A percentile compares a stretch with the other conserved stretches of the same genome.
These are phyloP conservation scores for Coniella lustricola DNA, from an alignment of 2,329 filamentous ascomycete species.

Conservation along the genomic window DNA sequence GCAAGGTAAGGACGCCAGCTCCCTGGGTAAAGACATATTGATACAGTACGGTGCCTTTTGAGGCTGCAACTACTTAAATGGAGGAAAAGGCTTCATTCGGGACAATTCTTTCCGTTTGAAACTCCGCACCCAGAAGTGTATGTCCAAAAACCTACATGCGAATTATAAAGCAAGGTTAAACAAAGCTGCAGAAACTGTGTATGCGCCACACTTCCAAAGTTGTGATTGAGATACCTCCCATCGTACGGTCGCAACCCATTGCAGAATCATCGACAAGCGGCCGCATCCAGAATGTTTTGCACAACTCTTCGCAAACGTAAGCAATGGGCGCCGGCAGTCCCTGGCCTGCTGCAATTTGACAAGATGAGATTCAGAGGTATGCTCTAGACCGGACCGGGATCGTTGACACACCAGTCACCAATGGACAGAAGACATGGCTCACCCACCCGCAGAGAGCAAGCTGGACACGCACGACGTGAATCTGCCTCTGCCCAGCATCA, in stretches of 20 bases:
- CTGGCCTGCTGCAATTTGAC: constrained; percentile 21
- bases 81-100: too few relatives aligned
- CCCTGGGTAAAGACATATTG: too few relatives aligned
- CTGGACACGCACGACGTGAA: constrained; percentile 40
- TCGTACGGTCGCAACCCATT: too few relatives aligned
- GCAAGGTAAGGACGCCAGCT: too few relatives aligned
- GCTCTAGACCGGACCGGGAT: too few relatives aligned
- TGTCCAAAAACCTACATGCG: not conserved
- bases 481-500: constrained; percentile 25
- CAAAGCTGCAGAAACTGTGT: not conserved
- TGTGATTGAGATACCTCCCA: too few relatives aligned
- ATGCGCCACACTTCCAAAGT: too few relatives aligned
- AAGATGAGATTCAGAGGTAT: constrained; percentile 21
- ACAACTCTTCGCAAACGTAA: constrained; percentile 31
- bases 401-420: not conserved
- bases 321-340: constrained; percentile 28
- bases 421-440: not conserved
- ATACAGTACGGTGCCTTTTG: too few relatives aligned
- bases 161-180: not conserved
- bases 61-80: too few relatives aligned
- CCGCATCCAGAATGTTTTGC: constrained; percentile 28
- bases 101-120: too few relatives aligned
- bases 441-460: constrained; percentile 29
- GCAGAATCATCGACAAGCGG: not conserved
- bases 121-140: too few relatives aligned